phyloP scores from a whole-genome alignment of 2,329 filamentous ascomycete genomes.

The Penicillium concentricum region DNA sequence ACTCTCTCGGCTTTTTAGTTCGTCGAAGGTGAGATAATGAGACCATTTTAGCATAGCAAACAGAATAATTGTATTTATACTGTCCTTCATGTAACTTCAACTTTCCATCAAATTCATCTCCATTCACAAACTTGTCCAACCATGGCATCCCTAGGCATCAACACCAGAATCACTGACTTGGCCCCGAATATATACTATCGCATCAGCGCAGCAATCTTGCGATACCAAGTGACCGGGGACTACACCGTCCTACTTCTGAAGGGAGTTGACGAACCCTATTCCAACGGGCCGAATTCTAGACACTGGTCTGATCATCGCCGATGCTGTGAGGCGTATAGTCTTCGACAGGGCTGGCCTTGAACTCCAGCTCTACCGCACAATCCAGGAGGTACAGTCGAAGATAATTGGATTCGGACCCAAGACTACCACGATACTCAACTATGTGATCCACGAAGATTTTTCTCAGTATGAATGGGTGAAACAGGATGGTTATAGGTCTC shows the following conservation, averaged over 20 bases:
- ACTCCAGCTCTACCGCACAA: neutral
- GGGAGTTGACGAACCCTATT: neutral
- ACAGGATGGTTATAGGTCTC: neutral
- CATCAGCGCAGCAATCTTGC: neutral
- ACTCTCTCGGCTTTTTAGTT: too few relatives aligned
- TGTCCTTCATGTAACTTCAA: neutral
- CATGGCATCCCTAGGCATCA: neutral
- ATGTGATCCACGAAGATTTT: neutral
- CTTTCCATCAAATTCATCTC: neutral
- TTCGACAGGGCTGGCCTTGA: neutral
- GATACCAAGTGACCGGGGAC: neutral
- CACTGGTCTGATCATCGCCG: neutral
- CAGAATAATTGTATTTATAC: neutral
- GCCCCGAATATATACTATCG: neutral
- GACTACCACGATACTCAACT: neutral
- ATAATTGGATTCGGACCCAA: too few relatives aligned
- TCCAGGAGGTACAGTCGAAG: neutral
- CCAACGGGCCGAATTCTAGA: neutral
- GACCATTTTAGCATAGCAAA: neutral
- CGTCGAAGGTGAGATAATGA: too few relatives aligned
- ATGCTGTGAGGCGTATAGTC: neutral
- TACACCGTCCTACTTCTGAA: neutral
- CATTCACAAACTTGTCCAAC: neutral
- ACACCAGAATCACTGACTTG: neutral
- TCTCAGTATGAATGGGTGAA: neutral